Evolutionary conservation across 305 asterid genomes (phyloP).

Genomic region (Fraxinus angustifolia): DNA sequence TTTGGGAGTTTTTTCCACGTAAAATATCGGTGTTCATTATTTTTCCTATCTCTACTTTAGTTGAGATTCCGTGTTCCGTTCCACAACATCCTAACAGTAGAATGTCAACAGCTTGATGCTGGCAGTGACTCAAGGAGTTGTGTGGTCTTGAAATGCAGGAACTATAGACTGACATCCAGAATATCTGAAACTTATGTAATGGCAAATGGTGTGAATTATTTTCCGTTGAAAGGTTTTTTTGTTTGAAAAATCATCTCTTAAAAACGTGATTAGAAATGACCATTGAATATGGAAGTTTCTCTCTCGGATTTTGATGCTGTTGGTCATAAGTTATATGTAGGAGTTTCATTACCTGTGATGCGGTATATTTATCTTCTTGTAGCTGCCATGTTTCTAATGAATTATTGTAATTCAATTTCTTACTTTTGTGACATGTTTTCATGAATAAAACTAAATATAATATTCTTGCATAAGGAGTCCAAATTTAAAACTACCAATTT

Average conservation of each 20-base stretch:
- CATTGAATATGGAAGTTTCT: neutral
- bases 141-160: neutral
- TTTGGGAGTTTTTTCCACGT: no score
- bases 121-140: neutral
- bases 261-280: neutral
- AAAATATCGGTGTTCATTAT: no score
- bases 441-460: neutral
- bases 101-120: neutral
- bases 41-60: no score
- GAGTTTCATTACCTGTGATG: neutral
- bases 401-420: neutral
- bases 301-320: neutral
- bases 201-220: neutral
- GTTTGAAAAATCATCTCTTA: neutral
- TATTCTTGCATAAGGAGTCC: constrained; percentile 9
- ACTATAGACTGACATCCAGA: neutral
- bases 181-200: neutral
- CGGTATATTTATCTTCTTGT: neutral
- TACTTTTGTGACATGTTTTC: neutral
- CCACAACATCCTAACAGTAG: no score
- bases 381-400: neutral
- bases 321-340: neutral
- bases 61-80: no score
- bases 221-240: neutral
- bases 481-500: neutral